A percentile compares a stretch with the other conserved stretches of the same genome.
These are phyloP conservation scores for Dunaliella primolecta DNA, from an alignment of 139 green algal genomes.

Conservation along the genomic window DNA sequence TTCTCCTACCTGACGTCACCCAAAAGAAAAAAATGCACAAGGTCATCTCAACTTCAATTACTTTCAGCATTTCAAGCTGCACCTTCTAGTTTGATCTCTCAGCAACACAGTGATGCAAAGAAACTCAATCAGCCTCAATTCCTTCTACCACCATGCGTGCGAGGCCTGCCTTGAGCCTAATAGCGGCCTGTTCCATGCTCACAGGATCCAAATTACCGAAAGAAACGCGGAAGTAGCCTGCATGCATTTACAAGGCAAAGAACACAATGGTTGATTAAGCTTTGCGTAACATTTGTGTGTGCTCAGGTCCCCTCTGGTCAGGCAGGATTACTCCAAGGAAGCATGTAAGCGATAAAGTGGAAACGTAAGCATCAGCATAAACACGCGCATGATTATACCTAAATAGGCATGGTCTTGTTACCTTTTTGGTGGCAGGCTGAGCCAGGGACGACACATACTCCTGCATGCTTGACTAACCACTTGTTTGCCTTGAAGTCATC, in stretches of 20 bases:
- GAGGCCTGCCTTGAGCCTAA: constrained; percentile 66
- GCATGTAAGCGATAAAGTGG: background rate
- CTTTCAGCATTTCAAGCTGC: too few relatives aligned
- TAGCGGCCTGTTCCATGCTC: constrained; percentile 59
- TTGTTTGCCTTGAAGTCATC: constrained; percentile 62
- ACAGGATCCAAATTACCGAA: constrained; percentile 76
- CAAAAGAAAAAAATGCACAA: too few relatives aligned
- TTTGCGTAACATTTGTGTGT: too few relatives aligned
- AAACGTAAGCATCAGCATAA: background rate
- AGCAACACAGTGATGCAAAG: too few relatives aligned
- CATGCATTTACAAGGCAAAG: background rate
- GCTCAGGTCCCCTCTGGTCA: too few relatives aligned
- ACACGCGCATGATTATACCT: background rate
- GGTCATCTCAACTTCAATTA: background rate
- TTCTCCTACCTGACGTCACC: background rate
- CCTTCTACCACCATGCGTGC: too few relatives aligned
- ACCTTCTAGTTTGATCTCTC: too few relatives aligned
- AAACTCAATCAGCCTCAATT: too few relatives aligned
- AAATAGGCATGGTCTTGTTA: background rate
- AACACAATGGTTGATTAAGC: background rate
- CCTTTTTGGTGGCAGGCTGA: constrained; percentile 71
- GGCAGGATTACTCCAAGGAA: background rate
- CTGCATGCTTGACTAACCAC: constrained; percentile 70
- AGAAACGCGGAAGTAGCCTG: constrained; percentile 59
- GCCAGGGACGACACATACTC: constrained; percentile 76